Evolutionary conservation across 2,329 filamentous ascomycete species (phyloP), one percentile per base, ranked within the genome.

Genomic region (Hypomyces rosellus): DNA sequence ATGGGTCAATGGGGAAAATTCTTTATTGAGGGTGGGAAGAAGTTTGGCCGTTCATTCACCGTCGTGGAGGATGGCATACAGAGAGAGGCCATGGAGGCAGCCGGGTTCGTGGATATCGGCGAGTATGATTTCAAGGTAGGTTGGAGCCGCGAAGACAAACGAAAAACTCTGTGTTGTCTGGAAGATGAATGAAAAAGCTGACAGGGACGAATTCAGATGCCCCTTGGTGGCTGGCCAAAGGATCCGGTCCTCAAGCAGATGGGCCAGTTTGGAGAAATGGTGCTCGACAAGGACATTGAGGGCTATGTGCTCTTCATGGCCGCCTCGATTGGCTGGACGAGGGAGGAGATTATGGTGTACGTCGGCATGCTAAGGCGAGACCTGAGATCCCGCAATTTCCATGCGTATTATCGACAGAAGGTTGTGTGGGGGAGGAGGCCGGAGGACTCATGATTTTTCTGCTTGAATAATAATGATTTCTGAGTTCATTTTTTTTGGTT

Each of bases 271-370:
- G 59, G 59, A 3, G 58, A 63, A 33, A 36, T 62, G 14, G 62
- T 64, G 4, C 56, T 67, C 3, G 62, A 65, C 20, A 61, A 65
- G 34, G 66, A 65, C 13, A 55, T 65, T 16, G 64, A 69, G 50
- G 66, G 66, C 13, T 58, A 57, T 34, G 52, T 59, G 3, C 34
- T 53, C 16, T 51, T 50, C 44, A 53, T 53, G 51, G 51, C 51
- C 5, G 46, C 46, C 14, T 49, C 47, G 13, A 38, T 49, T 5
- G 51, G 46, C 7, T 52, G 51, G 51, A 34, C 47, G 6, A 34
- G 44, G 12, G 51, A 49, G 13, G 51, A 52, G 14, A 52, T 52
- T 15, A 8, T 49, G 20, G 51, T 49, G 2, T 52, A 52, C 15
- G 44, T 52, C 13, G 25, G 47, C 43, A 40, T 49, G 47, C 20